phyloP scores from a whole-genome alignment of 1,284 basidiomycete species.

The Flammula alnicola region DNA sequence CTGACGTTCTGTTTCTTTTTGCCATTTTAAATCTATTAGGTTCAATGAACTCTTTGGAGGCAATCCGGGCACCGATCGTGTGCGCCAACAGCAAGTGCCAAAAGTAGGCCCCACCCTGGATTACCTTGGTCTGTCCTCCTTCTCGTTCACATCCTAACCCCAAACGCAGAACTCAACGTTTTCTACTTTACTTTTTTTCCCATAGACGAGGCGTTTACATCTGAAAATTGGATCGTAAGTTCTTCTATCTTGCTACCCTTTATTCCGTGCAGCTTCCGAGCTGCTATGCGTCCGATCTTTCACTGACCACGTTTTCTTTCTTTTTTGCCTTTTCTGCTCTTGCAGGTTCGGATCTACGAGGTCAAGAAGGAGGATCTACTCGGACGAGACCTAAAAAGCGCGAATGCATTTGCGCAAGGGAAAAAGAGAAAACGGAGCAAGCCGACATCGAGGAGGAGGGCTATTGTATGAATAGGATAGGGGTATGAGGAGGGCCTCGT shows the following conservation, averaged over 20 bases:
- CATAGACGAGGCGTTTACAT: constrained; percentile 93
- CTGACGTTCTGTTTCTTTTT: constrained; percentile 14
- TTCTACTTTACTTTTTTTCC: constrained; percentile 3
- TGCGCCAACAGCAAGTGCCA: constrained; percentile 83
- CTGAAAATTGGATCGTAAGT: constrained; percentile 96
- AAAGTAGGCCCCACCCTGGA: constrained; percentile 83
- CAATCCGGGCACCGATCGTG: constrained; percentile 75
- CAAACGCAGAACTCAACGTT: constrained; percentile 16
- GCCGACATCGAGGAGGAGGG: constrained; percentile 62
- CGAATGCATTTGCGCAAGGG: constrained; percentile 86
- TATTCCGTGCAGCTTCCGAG: constrained; percentile 1
- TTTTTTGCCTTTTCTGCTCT: constrained; percentile 10
- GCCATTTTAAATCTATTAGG: constrained; percentile 39
- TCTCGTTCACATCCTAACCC: constrained; percentile 1
- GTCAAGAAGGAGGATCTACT: constrained; percentile 95
- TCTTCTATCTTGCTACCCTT: background rate
- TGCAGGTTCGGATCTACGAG: constrained; percentile 90
- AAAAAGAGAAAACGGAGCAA: constrained; percentile 85
- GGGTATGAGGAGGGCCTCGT: no score
- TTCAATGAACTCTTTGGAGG: constrained; percentile 90
- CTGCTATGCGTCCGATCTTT: no score
- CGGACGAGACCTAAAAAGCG: constrained; percentile 86
- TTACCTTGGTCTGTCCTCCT: constrained; percentile 70
- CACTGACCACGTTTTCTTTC: constrained; percentile 1
- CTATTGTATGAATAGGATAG: constrained; percentile 34